These are phyloP conservation scores for Nothomitra cinnamomea DNA, from an alignment of 2,329 filamentous ascomycete species.

Conservation along the genomic window DNA sequence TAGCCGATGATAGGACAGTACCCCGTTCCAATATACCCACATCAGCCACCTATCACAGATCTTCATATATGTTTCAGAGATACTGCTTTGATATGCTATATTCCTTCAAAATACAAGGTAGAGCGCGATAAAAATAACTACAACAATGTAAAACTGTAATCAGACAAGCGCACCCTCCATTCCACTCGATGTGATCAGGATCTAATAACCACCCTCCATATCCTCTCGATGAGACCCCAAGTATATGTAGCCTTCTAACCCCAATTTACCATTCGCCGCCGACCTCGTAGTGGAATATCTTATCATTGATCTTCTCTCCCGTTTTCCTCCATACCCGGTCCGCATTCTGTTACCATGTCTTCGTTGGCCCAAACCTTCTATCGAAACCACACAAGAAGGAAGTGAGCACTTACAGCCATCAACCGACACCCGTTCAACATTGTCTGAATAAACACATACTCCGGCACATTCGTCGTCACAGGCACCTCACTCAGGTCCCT, in stretches of 20 bases:
- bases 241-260: not conserved
- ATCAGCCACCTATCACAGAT: too few relatives aligned
- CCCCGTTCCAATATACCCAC: too few relatives aligned
- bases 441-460: constrained; percentile 29
- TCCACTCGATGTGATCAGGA: too few relatives aligned
- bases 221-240: too few relatives aligned
- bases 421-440: constrained; percentile 33
- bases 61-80: too few relatives aligned
- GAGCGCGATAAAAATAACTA: too few relatives aligned
- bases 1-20: too few relatives aligned
- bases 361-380: not conserved
- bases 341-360: constrained; percentile 17
- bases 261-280: constrained; percentile 32
- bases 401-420: constrained; percentile 23
- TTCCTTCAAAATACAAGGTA: not conserved
- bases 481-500: constrained; percentile 26
- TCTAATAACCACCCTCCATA: too few relatives aligned
- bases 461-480: constrained; percentile 26
- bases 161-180: too few relatives aligned
- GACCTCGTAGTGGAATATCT: constrained; percentile 33
- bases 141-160: too few relatives aligned
- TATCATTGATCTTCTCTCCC: constrained; percentile 29
- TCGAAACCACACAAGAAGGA: not conserved
- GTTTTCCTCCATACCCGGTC: constrained; percentile 33
- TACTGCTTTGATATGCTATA: not conserved